Percentiles rank a stretch among this genome's conserved stretches.
phyloP scores from a whole-genome alignment of 2,329 filamentous ascomycete genomes.

The Fusarium redolens region DNA sequence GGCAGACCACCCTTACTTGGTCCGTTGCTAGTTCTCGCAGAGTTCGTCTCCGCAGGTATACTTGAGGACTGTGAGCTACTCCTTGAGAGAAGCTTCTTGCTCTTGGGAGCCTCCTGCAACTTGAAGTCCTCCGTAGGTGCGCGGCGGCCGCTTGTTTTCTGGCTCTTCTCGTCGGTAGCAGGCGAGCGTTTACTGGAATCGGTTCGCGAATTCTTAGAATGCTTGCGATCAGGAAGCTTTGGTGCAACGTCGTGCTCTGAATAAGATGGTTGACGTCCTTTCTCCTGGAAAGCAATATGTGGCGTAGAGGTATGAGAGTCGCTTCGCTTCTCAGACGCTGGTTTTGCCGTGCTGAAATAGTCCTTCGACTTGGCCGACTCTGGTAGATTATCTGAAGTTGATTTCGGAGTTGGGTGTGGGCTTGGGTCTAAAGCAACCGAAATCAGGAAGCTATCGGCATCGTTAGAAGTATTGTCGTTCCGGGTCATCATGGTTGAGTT shows the following conservation, averaged over 20 bases:
- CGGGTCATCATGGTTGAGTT: slow-evolving; percentile 74
- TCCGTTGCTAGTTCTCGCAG: slow-evolving; percentile 52
- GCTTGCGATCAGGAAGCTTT: slow-evolving; percentile 55
- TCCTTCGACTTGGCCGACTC: slow-evolving; percentile 63
- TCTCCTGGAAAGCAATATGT: slow-evolving; percentile 94
- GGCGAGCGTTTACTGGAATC: slow-evolving; percentile 46
- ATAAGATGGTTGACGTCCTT: slow-evolving; percentile 70
- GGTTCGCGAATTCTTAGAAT: slow-evolving; percentile 62
- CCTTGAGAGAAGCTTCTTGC: slow-evolving; percentile 60
- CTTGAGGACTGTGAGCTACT: slow-evolving; percentile 58
- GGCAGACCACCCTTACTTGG: slow-evolving; percentile 48
- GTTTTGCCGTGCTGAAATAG: slow-evolving; percentile 65
- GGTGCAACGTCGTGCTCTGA: slow-evolving; percentile 63
- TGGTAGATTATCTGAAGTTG: slow-evolving; percentile 59
- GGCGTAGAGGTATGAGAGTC: slow-evolving; percentile 73
- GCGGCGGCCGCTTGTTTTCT: slow-evolving; percentile 51
- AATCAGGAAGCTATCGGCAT: slow-evolving; percentile 79
- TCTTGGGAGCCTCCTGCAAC: slow-evolving; percentile 82
- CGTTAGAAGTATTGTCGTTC: slow-evolving; percentile 58
- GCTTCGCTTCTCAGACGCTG: slow-evolving; percentile 57
- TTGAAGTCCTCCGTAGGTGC: slow-evolving; percentile 72
- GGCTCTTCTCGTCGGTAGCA: slow-evolving; percentile 53
- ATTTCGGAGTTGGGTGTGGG: slow-evolving; percentile 68
- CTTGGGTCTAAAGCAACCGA: slow-evolving; percentile 80
- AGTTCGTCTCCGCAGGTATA: slow-evolving; percentile 50